These are phyloP conservation scores for Phytopythium chamaehyphon DNA, from an alignment of 352 stramenopile species.

Conservation along the genomic window DNA sequence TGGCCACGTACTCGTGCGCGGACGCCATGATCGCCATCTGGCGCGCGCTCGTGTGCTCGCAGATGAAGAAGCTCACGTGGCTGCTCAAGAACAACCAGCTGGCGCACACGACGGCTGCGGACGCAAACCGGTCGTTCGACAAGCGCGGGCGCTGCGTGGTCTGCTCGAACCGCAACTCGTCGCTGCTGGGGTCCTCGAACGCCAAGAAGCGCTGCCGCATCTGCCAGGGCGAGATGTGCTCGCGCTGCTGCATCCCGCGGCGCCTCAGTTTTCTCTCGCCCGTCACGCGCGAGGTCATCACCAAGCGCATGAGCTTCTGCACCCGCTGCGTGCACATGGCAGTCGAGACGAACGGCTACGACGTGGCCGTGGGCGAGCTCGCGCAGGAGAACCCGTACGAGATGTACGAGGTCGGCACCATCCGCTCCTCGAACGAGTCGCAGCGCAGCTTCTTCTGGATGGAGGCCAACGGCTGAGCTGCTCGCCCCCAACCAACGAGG, in stretches of 20 bases:
- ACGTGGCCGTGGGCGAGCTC: slow-evolving; percentile 6
- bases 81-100: slow-evolving; percentile 12
- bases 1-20: slow-evolving; percentile 10
- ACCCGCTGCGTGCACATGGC: slow-evolving; percentile 16
- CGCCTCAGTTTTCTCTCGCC: slow-evolving; percentile 12
- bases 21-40: slow-evolving; percentile 13
- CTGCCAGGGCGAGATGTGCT: slow-evolving; percentile 18
- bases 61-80: slow-evolving; percentile 22
- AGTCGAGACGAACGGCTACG: slow-evolving; percentile 8
- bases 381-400: slow-evolving; percentile 9
- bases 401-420: slow-evolving; percentile 7
- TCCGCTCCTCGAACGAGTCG: slow-evolving; percentile 8
- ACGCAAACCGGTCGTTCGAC: not conserved
- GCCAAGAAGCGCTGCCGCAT: slow-evolving; percentile 18
- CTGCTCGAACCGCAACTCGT: slow-evolving; percentile 7
- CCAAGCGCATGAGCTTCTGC: slow-evolving; percentile 14
- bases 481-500: too few species aligned
- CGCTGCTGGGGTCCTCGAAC: slow-evolving; percentile 8
- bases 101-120: slow-evolving; percentile 1
- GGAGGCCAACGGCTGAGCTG: not conserved
- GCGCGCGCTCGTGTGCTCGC: slow-evolving; percentile 7
- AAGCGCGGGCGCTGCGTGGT: slow-evolving; percentile 12
- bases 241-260: slow-evolving; percentile 10
- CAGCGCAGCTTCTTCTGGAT: slow-evolving; percentile 2
- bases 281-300: slow-evolving; percentile 11